Conservation (phyloP, 2,329 filamentous ascomycete genomes). For the Tolypocladium sp. region DNA sequence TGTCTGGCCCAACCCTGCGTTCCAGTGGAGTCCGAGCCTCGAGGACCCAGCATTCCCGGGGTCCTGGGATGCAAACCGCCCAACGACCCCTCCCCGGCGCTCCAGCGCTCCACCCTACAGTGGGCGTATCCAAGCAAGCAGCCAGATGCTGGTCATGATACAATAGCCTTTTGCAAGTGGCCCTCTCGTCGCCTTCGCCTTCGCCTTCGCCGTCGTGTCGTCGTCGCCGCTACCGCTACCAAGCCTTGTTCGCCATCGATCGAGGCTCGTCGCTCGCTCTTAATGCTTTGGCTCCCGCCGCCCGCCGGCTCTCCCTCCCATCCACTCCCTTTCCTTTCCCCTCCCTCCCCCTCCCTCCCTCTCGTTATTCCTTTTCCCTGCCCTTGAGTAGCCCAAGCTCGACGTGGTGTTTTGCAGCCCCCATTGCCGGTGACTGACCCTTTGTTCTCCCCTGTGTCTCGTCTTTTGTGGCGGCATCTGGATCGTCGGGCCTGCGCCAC, state of each 20-base stretch:
- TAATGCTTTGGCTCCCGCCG: neutral
- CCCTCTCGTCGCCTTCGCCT: neutral
- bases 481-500: neutral
- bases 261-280: neutral
- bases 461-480: neutral
- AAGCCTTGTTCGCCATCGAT: neutral
- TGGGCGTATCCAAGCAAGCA: neutral
- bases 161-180: neutral
- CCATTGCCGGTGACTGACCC: neutral
- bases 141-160: neutral
- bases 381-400: neutral
- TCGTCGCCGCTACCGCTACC: neutral
- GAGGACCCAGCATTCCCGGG: neutral
- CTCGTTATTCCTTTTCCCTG: neutral
- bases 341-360: neutral
- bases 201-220: neutral
- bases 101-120: neutral
- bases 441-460: neutral
- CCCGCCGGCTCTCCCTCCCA: neutral
- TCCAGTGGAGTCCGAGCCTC: neutral
- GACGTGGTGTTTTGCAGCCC: neutral
- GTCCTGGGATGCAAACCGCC: neutral
- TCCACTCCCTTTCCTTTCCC: neutral
- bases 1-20: neutral
- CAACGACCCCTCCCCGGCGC: neutral